These are phyloP conservation scores for Mimosa pudica DNA, from an alignment of 306 rosid genomes.

Conservation along the genomic window DNA sequence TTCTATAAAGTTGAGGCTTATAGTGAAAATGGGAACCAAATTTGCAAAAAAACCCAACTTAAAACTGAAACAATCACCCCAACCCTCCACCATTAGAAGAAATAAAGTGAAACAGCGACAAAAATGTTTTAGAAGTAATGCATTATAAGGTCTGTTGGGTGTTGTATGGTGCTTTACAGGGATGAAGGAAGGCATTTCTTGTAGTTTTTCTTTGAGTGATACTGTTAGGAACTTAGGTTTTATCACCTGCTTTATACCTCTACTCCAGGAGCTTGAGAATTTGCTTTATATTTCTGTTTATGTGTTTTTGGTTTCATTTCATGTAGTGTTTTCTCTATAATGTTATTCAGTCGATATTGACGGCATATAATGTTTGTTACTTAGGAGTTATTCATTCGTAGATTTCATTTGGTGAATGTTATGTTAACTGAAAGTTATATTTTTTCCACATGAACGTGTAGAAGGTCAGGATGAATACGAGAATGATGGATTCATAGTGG, in stretches of 20 bases:
- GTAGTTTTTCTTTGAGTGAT: slow-evolving; percentile 2
- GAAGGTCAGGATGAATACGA: slow-evolving; percentile 97
- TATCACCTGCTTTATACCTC: background rate
- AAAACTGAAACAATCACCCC: too few species aligned
- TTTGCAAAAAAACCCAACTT: too few species aligned
- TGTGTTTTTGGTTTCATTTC: background rate
- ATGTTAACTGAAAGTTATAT: slow-evolving; percentile 3
- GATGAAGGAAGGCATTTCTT: background rate
- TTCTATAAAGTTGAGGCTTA: too few species aligned
- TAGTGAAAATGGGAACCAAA: too few species aligned
- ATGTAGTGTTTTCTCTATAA: slow-evolving; percentile 3
- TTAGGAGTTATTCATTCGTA: background rate
- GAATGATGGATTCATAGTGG: slow-evolving; percentile 95
- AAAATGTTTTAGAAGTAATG: background rate
- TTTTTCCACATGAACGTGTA: slow-evolving; percentile 5
- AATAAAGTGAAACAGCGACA: too few species aligned
- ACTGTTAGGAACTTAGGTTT: background rate
- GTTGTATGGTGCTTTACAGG: slow-evolving; percentile 23
- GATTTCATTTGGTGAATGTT: slow-evolving; percentile 19
- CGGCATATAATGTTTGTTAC: slow-evolving; percentile 4
- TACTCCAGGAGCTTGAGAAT: background rate
- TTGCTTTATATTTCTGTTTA: background rate
- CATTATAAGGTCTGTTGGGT: background rate
- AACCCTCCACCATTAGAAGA: too few species aligned
- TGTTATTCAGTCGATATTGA: slow-evolving; percentile 10